Evolutionary conservation across 306 rosid species (phyloP).

Genomic region (Dicorynia guianensis): DNA sequence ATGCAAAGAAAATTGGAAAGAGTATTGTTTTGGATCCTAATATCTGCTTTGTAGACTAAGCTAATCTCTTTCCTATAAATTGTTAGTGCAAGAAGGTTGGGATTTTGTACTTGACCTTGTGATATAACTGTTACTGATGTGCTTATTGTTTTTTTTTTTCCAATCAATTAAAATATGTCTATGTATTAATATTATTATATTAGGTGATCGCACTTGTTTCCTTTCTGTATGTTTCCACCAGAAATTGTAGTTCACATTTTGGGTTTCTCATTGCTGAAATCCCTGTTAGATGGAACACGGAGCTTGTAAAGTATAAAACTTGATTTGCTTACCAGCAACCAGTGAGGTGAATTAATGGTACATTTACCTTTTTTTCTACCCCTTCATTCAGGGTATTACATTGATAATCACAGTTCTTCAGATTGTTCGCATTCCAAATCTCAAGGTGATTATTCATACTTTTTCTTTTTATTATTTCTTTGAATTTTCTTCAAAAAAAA

Average conservation of each 20-base stretch:
- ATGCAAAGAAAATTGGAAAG: conserved; percentile 16
- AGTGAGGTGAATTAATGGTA: conserved; percentile 16
- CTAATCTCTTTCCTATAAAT: neutral
- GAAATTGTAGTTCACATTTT: neutral
- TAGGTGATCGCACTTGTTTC: neutral
- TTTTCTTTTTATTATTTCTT: neutral
- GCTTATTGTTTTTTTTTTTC: neutral
- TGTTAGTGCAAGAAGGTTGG: neutral
- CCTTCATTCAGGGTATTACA: conserved; percentile 68
- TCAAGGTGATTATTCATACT: conserved; percentile 72
- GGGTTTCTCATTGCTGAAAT: neutral
- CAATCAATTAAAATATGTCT: neutral
- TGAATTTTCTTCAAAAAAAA: neutral
- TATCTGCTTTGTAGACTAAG: conserved; percentile 2
- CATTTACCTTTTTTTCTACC: neutral
- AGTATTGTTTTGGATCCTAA: neutral
- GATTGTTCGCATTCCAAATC: conserved; percentile 95
- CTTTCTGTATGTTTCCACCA: neutral
- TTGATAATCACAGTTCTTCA: conserved; percentile 98
- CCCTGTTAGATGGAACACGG: neutral
- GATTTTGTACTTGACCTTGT: neutral
- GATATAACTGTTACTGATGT: neutral
- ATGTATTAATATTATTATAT: neutral
- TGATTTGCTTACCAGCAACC: neutral
- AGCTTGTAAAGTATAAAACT: neutral